A percentile compares a stretch with the other conserved stretches of the same genome.
These are phyloP conservation scores for Aspergillus felis DNA, from an alignment of 2,329 filamentous ascomycete species.

Conservation along the genomic window DNA sequence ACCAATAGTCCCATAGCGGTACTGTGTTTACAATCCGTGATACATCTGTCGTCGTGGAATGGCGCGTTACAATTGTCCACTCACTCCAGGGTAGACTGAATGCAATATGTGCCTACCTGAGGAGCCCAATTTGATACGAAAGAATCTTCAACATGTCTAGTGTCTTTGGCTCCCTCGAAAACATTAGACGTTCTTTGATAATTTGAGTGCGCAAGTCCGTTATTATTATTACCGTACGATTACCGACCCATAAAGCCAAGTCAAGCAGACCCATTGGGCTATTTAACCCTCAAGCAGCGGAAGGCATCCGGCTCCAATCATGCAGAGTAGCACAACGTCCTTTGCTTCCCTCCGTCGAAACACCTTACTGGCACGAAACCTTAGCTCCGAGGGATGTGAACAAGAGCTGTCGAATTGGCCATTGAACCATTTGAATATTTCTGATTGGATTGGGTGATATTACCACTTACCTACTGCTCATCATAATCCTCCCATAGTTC, in stretches of 20 bases:
- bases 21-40: not conserved
- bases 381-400: not conserved
- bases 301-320: not conserved
- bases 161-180: not conserved
- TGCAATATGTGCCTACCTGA: not conserved
- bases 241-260: not conserved
- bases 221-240: not conserved
- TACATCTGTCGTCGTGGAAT: not conserved
- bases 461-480: not conserved
- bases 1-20: not conserved
- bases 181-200: not conserved
- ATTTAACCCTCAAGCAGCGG: not conserved
- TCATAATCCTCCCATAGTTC: not conserved
- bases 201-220: not conserved
- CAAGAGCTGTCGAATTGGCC: not conserved
- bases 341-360: no score
- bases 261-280: not conserved
- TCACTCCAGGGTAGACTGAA: not conserved
- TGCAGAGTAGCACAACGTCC: not conserved
- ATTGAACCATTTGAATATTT: not conserved
- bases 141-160: not conserved
- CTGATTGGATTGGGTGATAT: not conserved
- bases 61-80: not conserved
- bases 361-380: not conserved
- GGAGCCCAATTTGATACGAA: not conserved